These are phyloP conservation scores for Penicillium sp. DNA, from an alignment of 2,329 filamentous ascomycete genomes.

Conservation along the genomic window DNA sequence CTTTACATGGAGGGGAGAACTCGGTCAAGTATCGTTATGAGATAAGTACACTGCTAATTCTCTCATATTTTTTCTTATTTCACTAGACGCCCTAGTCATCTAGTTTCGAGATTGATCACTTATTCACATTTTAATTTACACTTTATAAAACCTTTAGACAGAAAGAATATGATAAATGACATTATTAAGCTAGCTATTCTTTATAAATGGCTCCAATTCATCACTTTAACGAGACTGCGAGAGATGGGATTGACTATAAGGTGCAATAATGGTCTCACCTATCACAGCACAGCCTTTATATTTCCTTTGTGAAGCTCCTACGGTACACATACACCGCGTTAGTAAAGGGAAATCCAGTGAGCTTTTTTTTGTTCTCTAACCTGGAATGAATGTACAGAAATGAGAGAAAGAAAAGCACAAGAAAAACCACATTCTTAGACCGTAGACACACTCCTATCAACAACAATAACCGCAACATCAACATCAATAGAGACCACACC, in stretches of 20 bases:
- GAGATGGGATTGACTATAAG: neutral
- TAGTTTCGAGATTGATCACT: neutral
- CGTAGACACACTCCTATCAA: neutral
- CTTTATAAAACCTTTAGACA: neutral
- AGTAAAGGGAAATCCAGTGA: neutral
- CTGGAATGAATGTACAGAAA: neutral
- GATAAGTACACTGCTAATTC: neutral
- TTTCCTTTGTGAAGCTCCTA: neutral
- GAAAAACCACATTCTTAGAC: neutral
- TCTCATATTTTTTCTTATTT: neutral
- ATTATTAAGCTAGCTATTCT: neutral
- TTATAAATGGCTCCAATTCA: neutral
- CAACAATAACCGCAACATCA: neutral
- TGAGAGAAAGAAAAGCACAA: neutral
- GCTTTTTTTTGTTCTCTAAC: neutral
- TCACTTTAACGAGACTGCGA: neutral
- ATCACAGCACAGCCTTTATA: neutral
- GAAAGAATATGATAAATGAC: neutral
- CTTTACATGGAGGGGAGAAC: neutral
- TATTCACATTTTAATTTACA: neutral
- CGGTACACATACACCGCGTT: neutral
- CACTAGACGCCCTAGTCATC: neutral
- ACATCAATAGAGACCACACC: neutral
- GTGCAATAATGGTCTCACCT: neutral
- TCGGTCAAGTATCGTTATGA: neutral